phyloP scores from a whole-genome alignment of 2,329 filamentous ascomycete genomes.

The Emericellopsis atlantica region DNA sequence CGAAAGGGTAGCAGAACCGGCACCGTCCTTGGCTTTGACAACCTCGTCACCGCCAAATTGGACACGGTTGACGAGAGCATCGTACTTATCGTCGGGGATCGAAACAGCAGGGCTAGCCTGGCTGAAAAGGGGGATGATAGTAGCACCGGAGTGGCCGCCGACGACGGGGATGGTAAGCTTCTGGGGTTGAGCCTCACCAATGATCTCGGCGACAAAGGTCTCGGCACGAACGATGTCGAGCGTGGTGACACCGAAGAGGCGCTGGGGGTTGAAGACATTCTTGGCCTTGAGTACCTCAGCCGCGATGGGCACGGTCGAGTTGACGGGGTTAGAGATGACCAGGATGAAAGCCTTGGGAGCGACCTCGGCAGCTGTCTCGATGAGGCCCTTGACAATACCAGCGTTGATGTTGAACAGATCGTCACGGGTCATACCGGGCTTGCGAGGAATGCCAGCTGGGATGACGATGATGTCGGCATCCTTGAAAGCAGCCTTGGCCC shows the following conservation, averaged over 20 bases:
- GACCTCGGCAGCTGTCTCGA: conserved; percentile 76
- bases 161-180: conserved; percentile 83
- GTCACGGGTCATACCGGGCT: conserved; percentile 98
- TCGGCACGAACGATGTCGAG: conserved; percentile 96
- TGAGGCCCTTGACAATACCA: conserved; percentile 88
- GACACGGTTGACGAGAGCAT: conserved; percentile 82
- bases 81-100: conserved; percentile 83
- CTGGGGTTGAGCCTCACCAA: conserved; percentile 69
- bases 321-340: conserved; percentile 98
- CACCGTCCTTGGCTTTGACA: conserved; percentile 86
- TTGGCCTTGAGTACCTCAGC: conserved; percentile 93
- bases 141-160: conserved; percentile 95
- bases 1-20: conserved; percentile 80
- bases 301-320: conserved; percentile 95
- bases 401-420: conserved; percentile 99
- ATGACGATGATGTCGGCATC: conserved; percentile 95
- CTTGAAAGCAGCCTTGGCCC: conserved; percentile 78
- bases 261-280: conserved; percentile 87
- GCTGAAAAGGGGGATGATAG: conserved; percentile 96
- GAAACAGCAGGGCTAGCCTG: conserved; percentile 67
- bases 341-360: conserved; percentile 90
- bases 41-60: conserved; percentile 98
- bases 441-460: conserved; percentile 94
- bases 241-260: conserved; percentile 96
- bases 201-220: conserved; percentile 84